Percentiles rank a stretch among this genome's conserved stretches.
These are phyloP conservation scores for Colletotrichum sp. DNA, from an alignment of 2,329 filamentous ascomycete genomes.

Conservation along the genomic window DNA sequence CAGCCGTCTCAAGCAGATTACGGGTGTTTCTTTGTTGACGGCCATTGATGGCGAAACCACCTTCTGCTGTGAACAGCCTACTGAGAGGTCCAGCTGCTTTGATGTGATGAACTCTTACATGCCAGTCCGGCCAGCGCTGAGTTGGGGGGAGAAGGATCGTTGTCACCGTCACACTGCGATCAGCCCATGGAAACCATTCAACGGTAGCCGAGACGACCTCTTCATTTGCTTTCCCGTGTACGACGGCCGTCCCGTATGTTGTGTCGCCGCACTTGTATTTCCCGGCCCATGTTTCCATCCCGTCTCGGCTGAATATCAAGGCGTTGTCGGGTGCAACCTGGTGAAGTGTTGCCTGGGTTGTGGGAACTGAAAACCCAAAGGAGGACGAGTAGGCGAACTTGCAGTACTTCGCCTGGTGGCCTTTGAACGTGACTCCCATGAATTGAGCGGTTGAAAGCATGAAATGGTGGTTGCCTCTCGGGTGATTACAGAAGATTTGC, in stretches of 20 bases:
- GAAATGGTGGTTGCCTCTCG: constrained; percentile 41
- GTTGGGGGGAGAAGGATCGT: not conserved
- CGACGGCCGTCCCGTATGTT: not conserved
- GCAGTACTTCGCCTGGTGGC: constrained; percentile 46
- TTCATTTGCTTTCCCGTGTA: not conserved
- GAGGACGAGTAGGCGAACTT: constrained; percentile 53
- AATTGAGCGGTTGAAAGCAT: constrained; percentile 44
- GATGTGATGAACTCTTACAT: not conserved
- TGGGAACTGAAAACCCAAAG: constrained; percentile 46
- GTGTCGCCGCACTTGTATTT: not conserved
- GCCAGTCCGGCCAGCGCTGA: not conserved
- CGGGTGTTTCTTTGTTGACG: not conserved
- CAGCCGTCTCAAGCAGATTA: not conserved
- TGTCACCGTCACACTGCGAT: not conserved
- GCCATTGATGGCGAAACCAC: not conserved
- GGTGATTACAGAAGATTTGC: constrained; percentile 47
- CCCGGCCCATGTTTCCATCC: not conserved
- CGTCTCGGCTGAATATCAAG: not conserved
- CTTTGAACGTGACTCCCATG: constrained; percentile 38
- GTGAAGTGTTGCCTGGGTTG: not conserved
- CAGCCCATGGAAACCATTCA: not conserved
- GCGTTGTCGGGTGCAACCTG: not conserved
- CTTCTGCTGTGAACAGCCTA: not conserved
- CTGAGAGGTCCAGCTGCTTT: not conserved
- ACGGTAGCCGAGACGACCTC: not conserved